Conservation (phyloP, 768 basidiomycete genomes). For the Hirschioporus abietinus region DNA sequence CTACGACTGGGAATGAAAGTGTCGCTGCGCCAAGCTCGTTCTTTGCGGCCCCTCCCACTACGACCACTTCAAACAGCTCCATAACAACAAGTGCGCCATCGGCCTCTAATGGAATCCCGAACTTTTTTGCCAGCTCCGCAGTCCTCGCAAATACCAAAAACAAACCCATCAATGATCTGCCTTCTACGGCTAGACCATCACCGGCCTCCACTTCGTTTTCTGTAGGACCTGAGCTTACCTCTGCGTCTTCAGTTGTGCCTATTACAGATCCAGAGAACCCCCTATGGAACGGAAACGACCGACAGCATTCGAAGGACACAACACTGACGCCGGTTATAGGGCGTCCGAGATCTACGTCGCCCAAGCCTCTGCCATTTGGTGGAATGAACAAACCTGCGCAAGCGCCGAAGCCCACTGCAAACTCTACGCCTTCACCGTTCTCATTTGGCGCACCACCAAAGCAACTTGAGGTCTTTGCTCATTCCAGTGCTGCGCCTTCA, state of each 20-base stretch:
- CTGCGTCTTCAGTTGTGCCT: slow-evolving; percentile 18
- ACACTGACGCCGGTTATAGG: slow-evolving; percentile 3
- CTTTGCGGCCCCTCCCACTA: slow-evolving; percentile 15
- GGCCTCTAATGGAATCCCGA: slow-evolving; percentile 33
- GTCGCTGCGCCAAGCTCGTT: slow-evolving; percentile 12
- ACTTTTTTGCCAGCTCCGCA: slow-evolving; percentile 59
- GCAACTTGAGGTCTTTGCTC: slow-evolving; percentile 6
- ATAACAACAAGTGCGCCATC: not conserved
- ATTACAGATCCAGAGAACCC: slow-evolving; percentile 38
- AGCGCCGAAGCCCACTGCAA: slow-evolving; percentile 3
- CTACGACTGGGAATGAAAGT: not conserved
- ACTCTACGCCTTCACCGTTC: slow-evolving; percentile 19
- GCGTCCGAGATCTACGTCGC: slow-evolving; percentile 10
- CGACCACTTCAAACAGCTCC: not conserved
- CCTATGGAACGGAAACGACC: slow-evolving; percentile 37
- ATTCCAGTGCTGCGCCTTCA: slow-evolving; percentile 7
- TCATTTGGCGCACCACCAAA: slow-evolving; percentile 23
- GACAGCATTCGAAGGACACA: slow-evolving; percentile 11
- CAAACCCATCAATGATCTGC: slow-evolving; percentile 3
- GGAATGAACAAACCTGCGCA: slow-evolving; percentile 10
- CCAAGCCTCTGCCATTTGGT: slow-evolving; percentile 11
- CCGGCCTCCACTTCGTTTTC: slow-evolving; percentile 5
- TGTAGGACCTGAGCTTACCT: slow-evolving; percentile 3
- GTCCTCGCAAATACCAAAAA: slow-evolving; percentile 32
- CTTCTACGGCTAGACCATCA: slow-evolving; percentile 1